Conservation (phyloP, 2,329 filamentous ascomycete species). For the Aspergillus piperis region DNA sequence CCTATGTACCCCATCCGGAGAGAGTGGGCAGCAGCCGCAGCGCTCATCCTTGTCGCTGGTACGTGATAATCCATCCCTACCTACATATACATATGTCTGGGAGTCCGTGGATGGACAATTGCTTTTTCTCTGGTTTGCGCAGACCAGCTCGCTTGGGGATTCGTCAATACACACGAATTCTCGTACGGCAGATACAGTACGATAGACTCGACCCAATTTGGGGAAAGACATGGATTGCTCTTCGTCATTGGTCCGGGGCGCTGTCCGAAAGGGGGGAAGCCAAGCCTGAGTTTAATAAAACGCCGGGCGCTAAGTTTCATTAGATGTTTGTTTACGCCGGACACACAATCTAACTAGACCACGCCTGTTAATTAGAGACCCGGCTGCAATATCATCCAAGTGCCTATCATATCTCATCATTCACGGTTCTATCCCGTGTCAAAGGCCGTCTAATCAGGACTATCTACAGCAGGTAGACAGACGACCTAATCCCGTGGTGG, state of each 20-base stretch:
- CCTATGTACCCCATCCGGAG: conserved; percentile 2
- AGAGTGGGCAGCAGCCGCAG: conserved; percentile 3
- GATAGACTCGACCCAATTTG: background rate
- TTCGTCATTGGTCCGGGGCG: conserved; percentile 7
- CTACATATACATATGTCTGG: background rate
- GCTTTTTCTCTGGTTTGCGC: background rate
- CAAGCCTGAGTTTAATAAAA: conserved; percentile 21
- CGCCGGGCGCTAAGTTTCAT: conserved; percentile 12
- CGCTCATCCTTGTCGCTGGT: background rate
- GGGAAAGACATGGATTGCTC: background rate
- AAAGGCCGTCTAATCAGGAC: background rate
- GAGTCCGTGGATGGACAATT: background rate
- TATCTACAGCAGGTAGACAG: background rate
- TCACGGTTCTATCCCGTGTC: background rate
- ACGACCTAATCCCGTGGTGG: background rate
- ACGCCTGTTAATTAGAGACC: background rate
- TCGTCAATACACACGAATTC: background rate
- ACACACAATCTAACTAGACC: background rate
- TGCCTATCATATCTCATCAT: background rate
- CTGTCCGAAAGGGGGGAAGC: conserved; percentile 8
- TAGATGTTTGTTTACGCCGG: conserved; percentile 2
- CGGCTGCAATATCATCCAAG: background rate
- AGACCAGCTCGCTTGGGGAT: background rate
- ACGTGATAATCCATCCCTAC: background rate
- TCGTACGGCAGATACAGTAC: background rate